These are phyloP conservation scores for Juncus effusus DNA, from an alignment of 176 grass and related monocot species.

Conservation along the genomic window DNA sequence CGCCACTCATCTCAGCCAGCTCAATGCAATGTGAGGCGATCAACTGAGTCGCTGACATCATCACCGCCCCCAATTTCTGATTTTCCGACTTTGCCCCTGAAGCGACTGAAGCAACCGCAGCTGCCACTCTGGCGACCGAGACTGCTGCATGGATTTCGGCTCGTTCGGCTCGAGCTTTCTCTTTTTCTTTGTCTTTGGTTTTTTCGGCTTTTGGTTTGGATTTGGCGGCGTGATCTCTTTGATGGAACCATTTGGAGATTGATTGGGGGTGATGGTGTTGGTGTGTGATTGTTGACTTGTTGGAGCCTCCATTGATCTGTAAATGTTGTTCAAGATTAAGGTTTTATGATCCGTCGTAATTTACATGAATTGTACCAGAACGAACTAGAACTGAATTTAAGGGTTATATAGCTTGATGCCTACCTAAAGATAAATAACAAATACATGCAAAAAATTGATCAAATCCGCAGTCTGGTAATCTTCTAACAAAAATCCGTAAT, in stretches of 20 bases:
- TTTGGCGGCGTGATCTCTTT: conserved; percentile 34
- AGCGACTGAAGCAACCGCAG: conserved; percentile 59
- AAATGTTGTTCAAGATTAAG: neutral
- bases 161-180: conserved; percentile 68
- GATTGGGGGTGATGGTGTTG: conserved; percentile 42
- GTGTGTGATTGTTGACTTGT: conserved; percentile 20
- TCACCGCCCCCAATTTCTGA: conserved; percentile 60
- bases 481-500: no score
- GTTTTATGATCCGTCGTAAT: no score
- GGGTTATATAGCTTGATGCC: no score
- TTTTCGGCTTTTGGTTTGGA: neutral
- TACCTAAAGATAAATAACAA: no score
- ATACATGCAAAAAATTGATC: no score
- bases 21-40: conserved; percentile 84
- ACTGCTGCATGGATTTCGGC: conserved; percentile 74
- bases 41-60: conserved; percentile 80
- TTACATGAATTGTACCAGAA: no score
- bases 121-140: conserved; percentile 71
- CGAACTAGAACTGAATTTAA: no score
- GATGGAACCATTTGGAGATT: conserved; percentile 78
- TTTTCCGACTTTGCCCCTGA: conserved; percentile 44
- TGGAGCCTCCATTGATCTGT: conserved; percentile 10
- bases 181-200: conserved; percentile 55
- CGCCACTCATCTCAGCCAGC: conserved; percentile 59
- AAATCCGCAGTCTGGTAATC: no score